A percentile compares a stretch with the other conserved stretches of the same genome.
Conservation (phyloP, 75 land plant genomes). For the Isoetes taiwanensis region DNA sequence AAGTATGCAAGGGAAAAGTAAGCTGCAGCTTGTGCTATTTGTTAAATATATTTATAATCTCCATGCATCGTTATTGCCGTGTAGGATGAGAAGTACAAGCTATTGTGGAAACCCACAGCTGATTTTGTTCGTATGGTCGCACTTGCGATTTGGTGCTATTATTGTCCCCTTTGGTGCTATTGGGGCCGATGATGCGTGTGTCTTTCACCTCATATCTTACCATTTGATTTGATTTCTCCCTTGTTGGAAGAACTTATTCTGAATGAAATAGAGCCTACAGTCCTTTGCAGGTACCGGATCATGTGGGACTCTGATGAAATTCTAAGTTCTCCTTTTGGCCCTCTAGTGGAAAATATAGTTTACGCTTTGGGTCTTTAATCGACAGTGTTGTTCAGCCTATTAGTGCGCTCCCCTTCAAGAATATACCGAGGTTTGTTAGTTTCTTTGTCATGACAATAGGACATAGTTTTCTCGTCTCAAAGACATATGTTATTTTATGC, state of each 20-base stretch:
- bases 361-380: no score
- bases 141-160: slow-evolving; percentile 26
- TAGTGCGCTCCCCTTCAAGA: slow-evolving; percentile 26
- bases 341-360: slow-evolving; percentile 10
- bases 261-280: no score
- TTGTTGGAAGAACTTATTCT: no score
- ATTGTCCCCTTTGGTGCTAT: slow-evolving; percentile 35
- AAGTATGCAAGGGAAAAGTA: slow-evolving; percentile 34
- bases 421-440: slow-evolving; percentile 39
- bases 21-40: slow-evolving; percentile 8
- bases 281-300: slow-evolving; percentile 19
- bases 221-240: not conserved
- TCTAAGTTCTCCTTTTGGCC: slow-evolving; percentile 24
- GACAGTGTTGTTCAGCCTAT: slow-evolving; percentile 19
- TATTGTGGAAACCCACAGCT: slow-evolving; percentile 30
- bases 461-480: no score
- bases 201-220: not conserved
- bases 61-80: not conserved
- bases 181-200: slow-evolving; percentile 41
- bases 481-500: no score
- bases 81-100: slow-evolving; percentile 34
- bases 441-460: no score
- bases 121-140: slow-evolving; percentile 40
- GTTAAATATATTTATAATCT: no score
- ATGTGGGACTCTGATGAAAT: slow-evolving; percentile 22